Base-by-base conservation (phyloP, 345 rosid genomes). In the Moricandia moricandioides region DNA sequence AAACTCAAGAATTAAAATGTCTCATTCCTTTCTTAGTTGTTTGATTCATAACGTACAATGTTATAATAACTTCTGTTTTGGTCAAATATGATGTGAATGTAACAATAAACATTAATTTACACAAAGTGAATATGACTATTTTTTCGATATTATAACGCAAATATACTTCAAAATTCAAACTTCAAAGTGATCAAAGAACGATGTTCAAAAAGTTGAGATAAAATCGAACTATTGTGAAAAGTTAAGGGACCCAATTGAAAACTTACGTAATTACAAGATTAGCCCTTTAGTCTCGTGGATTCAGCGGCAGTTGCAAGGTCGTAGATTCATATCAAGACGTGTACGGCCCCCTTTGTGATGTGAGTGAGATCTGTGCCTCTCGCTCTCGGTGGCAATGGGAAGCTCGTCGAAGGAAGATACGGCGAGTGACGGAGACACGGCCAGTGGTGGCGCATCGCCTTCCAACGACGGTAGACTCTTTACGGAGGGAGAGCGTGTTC, bases 401-500 rank as follows among this genome's bases (percentile, higher is more conserved):
- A 91, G 85, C 86, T 83, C 97, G 60, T 91, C 91, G 70, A 88
- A 90, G 83, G 95, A 85, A 82, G 92, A 78, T 5, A 82, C 91
- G 37, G 88, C 86, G 57, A 85, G 88, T 79, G 95, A 85, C 78
- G 98, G 88, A 63, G 96, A 87, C 61, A 73, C 92, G 7, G 81
- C 95, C 7, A 87, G 91, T 74, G 92, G 95, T 49, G 91, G 86
- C 80, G 79, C 88, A 7, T 88, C 91, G n/a, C 91, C 87, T 7
- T 77, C 96, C 63, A 65, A 78, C 59, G 82, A 88, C 65, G 70
- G 83, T 1, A 74, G 79, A 49, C 58, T 87, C 76, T 94, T 92
- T 84, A 56, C 90, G 29, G 97, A 91, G 40, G 97, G 98, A 40
- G 97, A 94, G 76, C 93, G 93, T 70, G 96, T 91, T 70, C 93